phyloP scores from a whole-genome alignment of 805 yeast species.

The Dipodascopsis tothii region DNA sequence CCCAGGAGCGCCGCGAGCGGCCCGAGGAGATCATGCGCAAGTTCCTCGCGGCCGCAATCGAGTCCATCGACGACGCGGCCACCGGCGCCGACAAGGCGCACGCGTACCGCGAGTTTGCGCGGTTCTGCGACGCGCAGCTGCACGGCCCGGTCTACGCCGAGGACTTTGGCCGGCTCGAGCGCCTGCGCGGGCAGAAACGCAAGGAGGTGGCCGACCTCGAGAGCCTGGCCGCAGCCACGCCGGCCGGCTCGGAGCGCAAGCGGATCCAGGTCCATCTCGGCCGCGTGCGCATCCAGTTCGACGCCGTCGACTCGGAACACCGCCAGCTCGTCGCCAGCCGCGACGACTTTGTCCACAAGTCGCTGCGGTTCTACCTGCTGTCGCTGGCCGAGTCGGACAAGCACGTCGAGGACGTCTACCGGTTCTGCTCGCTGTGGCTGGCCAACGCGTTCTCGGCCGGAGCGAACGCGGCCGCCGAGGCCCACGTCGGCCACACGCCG shows the following conservation, averaged over 20 bases:
- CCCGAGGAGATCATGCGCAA: conserved; percentile 49
- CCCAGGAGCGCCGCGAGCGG: conserved; percentile 62
- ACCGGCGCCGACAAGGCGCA: conserved; percentile 32
- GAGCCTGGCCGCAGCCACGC: conserved; percentile 41
- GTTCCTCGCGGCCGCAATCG: conserved; percentile 47
- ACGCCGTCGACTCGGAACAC: conserved; percentile 45
- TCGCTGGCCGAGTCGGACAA: conserved; percentile 42
- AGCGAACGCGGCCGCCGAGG: conserved; percentile 39
- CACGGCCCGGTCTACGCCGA: conserved; percentile 40
- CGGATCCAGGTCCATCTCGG: conserved; percentile 39
- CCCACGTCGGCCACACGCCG: conserved; percentile 42
- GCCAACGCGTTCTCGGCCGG: conserved; percentile 44
- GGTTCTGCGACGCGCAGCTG: conserved; percentile 63
- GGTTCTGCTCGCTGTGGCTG: conserved; percentile 79
- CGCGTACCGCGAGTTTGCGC: conserved; percentile 55
- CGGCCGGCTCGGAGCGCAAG: conserved; percentile 42
- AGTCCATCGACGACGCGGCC: conserved; percentile 20
- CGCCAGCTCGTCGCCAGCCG: conserved; percentile 35
- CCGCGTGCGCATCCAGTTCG: conserved; percentile 30
- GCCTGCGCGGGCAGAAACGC: conserved; percentile 26
- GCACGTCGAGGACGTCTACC: conserved; percentile 53
- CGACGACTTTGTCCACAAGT: conserved; percentile 41
- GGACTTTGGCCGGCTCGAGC: conserved; percentile 38
- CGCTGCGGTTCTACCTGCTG: conserved; percentile 53
- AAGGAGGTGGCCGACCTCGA: conserved; percentile 38